Evolutionary conservation across 768 basidiomycete genomes (phyloP), one percentile per base, ranked within the genome.

Genomic region (Porpolomopsis calyptriformis): DNA sequence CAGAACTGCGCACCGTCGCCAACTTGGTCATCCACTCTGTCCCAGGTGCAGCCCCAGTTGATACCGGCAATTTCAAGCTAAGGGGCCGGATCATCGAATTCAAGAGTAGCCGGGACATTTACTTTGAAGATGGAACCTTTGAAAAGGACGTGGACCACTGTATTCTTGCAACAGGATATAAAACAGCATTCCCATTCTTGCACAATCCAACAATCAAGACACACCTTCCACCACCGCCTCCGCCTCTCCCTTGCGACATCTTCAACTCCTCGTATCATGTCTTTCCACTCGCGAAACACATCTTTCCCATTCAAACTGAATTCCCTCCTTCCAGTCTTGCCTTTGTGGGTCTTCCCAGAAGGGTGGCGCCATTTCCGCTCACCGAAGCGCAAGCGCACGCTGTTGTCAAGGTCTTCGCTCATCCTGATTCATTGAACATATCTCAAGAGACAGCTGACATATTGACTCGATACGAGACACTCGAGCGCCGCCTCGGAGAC

Each of bases 91-190:
- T 76, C 7, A 56, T 61, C 16, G 38, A 40, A 26, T 76, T 77
- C 53, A 63, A 60, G 11, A 53, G 56, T 8, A 26, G 49, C 16
- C 52, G 53, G 2, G 60, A 61, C 31, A 77, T 80, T 5, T 55
- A 67, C 25, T 82, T 85, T 52, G 74, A 72, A 49, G 82, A 83
- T 48, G 79, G 76, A 1, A 63, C 73, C 1, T 53, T 58, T 10
- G 81, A 83, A 56, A 52, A 61, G 25, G 67, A 65, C 4, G 65
- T 89, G 46, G 77, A 82, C 51, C 63, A 74, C 50, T 78, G 77
- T 51, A 76, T 88, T 43, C 63, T 89, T 14, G 87, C 85, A 2
- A 91, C 87, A 2, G 88, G 87, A 9, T 91, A 82, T 57, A 64
- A 80, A 43, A 62, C 74, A 36, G 63, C 72, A 10, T 77, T 80